phyloP scores from a whole-genome alignment of 352 stramenopile genomes.

The Peronosclerospora sorghi region DNA sequence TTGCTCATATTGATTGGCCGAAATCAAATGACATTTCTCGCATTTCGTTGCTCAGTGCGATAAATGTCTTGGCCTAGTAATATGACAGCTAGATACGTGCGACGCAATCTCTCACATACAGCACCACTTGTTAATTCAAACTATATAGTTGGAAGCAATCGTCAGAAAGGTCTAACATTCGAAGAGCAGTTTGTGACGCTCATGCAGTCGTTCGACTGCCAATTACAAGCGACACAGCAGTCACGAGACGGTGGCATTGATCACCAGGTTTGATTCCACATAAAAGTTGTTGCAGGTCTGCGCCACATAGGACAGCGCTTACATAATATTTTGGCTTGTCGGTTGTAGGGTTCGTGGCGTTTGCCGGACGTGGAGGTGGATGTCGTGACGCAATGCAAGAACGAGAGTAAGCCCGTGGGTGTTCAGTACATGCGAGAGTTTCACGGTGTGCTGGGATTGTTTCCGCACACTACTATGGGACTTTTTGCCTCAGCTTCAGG shows the following conservation, averaged over 20 bases:
- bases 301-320: background rate
- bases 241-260: slow-evolving; percentile 69
- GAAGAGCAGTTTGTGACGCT: slow-evolving; percentile 48
- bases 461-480: slow-evolving; percentile 31
- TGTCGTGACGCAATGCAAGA: slow-evolving; percentile 77
- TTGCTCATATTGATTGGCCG: background rate
- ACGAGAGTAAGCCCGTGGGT: slow-evolving; percentile 54
- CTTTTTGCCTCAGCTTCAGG: slow-evolving; percentile 65
- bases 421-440: slow-evolving; percentile 66
- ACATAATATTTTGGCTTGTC: background rate
- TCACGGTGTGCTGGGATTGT: slow-evolving; percentile 50
- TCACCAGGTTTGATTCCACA: slow-evolving; percentile 24
- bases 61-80: no score
- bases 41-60: no score
- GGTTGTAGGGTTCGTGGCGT: slow-evolving; percentile 40
- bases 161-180: slow-evolving; percentile 47
- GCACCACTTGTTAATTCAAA: background rate
- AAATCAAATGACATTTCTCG: no score
- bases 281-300: background rate
- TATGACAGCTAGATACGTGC: background rate
- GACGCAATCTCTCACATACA: slow-evolving; percentile 2
- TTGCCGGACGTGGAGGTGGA: slow-evolving; percentile 51
- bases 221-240: slow-evolving; percentile 42
- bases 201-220: slow-evolving; percentile 39
- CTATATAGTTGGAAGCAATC: slow-evolving; percentile 4